Percentiles rank a stretch among this genome's conserved stretches.
Conservation (phyloP, 805 yeast genomes). For the Clavispora fructus region DNA sequence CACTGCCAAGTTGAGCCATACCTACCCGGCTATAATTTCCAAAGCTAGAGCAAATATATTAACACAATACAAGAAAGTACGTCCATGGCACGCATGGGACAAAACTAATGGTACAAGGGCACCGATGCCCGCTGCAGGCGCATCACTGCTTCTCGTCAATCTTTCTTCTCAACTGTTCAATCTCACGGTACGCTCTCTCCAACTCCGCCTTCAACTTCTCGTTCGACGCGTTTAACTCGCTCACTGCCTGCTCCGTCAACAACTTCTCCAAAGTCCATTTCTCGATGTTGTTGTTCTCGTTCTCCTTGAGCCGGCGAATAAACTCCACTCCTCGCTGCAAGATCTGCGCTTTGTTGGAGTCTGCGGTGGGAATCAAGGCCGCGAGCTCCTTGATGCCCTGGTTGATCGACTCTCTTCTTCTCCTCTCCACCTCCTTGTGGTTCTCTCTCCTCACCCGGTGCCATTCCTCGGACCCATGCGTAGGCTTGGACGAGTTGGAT, state of each 20-base stretch:
- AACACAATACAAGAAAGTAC: not conserved
- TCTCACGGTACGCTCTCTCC: slow-evolving; percentile 87
- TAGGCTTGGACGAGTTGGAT: slow-evolving; percentile 40
- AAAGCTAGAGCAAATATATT: not conserved
- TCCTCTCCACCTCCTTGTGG: slow-evolving; percentile 93
- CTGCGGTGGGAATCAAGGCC: slow-evolving; percentile 72
- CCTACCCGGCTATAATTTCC: not conserved
- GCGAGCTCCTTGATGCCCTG: slow-evolving; percentile 80
- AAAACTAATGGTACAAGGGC: slow-evolving; percentile 1
- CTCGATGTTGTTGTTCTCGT: slow-evolving; percentile 83
- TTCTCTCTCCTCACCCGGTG: slow-evolving; percentile 77
- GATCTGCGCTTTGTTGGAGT: slow-evolving; percentile 87
- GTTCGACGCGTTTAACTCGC: slow-evolving; percentile 78
- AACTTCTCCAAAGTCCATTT: slow-evolving; percentile 94
- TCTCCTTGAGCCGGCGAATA: slow-evolving; percentile 83
- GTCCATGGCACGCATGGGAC: not conserved
- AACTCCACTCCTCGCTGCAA: slow-evolving; percentile 85
- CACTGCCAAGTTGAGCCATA: no score
- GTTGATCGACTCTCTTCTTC: slow-evolving; percentile 86
- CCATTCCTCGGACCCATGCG: slow-evolving; percentile 80
- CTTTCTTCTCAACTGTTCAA: slow-evolving; percentile 69
- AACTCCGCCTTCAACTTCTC: slow-evolving; percentile 84
- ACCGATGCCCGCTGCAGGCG: no score
- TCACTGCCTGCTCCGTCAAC: slow-evolving; percentile 84
- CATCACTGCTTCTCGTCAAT: slow-evolving; percentile 16